Conservation (phyloP, 1,139 yeast species). For the Pichia sp. region DNA sequence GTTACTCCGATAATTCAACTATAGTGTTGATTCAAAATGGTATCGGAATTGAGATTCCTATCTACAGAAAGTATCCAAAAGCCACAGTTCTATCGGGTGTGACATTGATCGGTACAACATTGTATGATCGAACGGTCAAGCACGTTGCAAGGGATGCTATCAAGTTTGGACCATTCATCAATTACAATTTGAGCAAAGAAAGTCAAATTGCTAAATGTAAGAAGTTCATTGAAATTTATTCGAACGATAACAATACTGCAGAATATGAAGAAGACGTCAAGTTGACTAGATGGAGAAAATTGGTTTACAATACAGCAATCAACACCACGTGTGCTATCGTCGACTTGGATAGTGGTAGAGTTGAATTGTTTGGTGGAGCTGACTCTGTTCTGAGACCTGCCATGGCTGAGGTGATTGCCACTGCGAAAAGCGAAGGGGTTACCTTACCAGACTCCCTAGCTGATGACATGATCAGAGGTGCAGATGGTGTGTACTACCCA, state of each 20-base stretch:
- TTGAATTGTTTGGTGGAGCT: constrained; percentile 51
- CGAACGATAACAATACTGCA: constrained; percentile 42
- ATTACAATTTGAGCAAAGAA: constrained; percentile 31
- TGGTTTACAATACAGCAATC: constrained; percentile 62
- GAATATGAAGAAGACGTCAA: constrained; percentile 48
- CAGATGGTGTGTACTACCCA: constrained; percentile 20
- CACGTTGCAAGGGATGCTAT: constrained; percentile 50
- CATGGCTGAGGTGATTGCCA: constrained; percentile 56
- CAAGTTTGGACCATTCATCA: constrained; percentile 51
- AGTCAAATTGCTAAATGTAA: constrained; percentile 32
- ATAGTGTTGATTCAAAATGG: constrained; percentile 72
- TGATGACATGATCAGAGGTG: constrained; percentile 17
- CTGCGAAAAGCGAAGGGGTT: constrained; percentile 62
- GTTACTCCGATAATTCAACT: constrained; percentile 46
- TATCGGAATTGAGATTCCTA: constrained; percentile 62
- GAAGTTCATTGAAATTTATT: constrained; percentile 48
- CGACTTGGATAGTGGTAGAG: constrained; percentile 55
- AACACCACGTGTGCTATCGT: constrained; percentile 59
- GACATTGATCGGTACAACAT: constrained; percentile 64
- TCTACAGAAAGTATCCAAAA: constrained; percentile 52
- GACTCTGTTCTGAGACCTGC: constrained; percentile 52
- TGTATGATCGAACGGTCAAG: constrained; percentile 47
- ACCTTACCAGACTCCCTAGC: constrained; percentile 22
- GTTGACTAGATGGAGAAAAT: constrained; percentile 64
- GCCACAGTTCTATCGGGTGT: constrained; percentile 63